Evolutionary conservation across 768 basidiomycete genomes (phyloP).

Genomic region (Crassisporium funariophilum): DNA sequence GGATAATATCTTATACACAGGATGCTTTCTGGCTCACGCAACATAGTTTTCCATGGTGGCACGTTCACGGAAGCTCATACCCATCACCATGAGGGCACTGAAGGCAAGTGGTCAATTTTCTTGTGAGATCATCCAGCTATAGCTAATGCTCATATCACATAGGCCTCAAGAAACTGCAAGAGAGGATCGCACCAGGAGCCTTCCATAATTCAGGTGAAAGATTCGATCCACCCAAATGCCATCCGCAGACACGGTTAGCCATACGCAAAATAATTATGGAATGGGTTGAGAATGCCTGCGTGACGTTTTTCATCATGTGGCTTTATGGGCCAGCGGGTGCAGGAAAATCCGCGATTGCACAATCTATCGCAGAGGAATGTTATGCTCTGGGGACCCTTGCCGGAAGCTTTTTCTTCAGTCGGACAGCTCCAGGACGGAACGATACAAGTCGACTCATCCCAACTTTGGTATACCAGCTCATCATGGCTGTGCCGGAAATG

Average conservation of each 20-base stretch:
- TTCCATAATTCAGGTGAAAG: constrained; percentile 13
- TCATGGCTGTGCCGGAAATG: constrained; percentile 4
- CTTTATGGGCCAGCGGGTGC: constrained; percentile 17
- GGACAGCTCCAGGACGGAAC: constrained; percentile 8
- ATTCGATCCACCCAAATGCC: constrained; percentile 15
- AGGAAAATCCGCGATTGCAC: constrained; percentile 19
- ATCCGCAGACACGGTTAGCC: constrained; percentile 12
- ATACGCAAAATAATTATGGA: constrained; percentile 9
- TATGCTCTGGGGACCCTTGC: neutral
- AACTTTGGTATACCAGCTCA: constrained; percentile 16
- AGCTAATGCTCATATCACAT: too few relatives aligned
- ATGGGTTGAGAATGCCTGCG: neutral
- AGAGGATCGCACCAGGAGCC: neutral
- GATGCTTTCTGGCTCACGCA: too few relatives aligned
- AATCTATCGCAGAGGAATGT: constrained; percentile 10
- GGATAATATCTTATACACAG: too few relatives aligned
- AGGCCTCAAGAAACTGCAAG: too few relatives aligned
- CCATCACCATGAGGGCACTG: too few relatives aligned
- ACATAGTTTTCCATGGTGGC: too few relatives aligned
- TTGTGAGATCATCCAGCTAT: too few relatives aligned
- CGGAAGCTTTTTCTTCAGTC: constrained; percentile 16
- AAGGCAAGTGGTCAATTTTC: too few relatives aligned
- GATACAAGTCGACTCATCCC: constrained; percentile 5
- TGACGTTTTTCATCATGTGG: constrained; percentile 11
- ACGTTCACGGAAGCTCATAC: too few relatives aligned